Evolutionary conservation across 768 basidiomycete genomes (phyloP).

Genomic region (Amanita inopinata): DNA sequence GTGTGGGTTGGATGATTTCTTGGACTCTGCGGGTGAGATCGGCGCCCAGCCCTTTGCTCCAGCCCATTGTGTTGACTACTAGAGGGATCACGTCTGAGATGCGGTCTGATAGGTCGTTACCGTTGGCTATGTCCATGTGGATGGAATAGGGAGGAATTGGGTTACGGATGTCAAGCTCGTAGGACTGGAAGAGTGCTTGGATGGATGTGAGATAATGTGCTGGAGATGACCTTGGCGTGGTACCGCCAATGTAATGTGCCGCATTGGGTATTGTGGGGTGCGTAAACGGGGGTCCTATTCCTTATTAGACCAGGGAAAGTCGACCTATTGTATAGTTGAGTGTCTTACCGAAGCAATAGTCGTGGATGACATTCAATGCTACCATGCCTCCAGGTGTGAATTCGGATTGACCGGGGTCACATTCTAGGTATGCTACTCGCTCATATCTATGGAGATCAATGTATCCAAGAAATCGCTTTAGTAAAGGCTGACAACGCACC

Average conservation of each 20-base stretch:
- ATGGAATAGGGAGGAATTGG: conserved; percentile 19
- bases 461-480: conserved; percentile 2
- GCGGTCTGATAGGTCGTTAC: conserved; percentile 21
- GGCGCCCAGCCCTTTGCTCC: conserved; percentile 88
- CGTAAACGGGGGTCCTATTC: conserved; percentile 76
- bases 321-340: background rate
- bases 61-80: conserved; percentile 94
- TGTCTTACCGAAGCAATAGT: conserved; percentile 56
- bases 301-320: background rate
- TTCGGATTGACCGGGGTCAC: conserved; percentile 90
- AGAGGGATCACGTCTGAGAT: conserved; percentile 62
- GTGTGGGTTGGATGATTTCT: conserved; percentile 46
- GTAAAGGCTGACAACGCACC: conserved; percentile 26
- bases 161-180: conserved; percentile 59
- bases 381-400: conserved; percentile 85
- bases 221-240: conserved; percentile 70
- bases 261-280: conserved; percentile 63
- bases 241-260: conserved; percentile 77
- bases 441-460: conserved; percentile 40
- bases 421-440: conserved; percentile 86
- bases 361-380: conserved; percentile 61
- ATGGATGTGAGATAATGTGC: conserved; percentile 66
- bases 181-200: conserved; percentile 54
- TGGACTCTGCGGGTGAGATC: conserved; percentile 70
- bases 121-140: conserved; percentile 14